Conservation (phyloP, 257 asterid species). For the Apocynum venetum region DNA sequence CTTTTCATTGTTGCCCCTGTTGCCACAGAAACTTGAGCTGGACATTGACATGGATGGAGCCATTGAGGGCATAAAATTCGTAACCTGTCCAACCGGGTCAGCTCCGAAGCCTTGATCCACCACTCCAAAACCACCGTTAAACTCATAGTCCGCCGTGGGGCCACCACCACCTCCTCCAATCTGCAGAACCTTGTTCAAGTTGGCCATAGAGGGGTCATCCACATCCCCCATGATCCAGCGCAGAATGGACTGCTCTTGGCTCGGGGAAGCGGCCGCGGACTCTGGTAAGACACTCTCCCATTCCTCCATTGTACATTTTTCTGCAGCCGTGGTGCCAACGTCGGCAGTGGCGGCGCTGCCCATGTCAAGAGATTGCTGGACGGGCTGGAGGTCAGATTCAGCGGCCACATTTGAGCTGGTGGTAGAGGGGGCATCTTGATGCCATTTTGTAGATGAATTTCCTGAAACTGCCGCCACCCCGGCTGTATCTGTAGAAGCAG, state of each 20-base stretch:
- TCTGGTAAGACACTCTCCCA: slow-evolving; percentile 90
- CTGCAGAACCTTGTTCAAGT: slow-evolving; percentile 53
- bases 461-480: slow-evolving; percentile 85
- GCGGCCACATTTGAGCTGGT: slow-evolving; percentile 70
- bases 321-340: slow-evolving; percentile 34
- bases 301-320: slow-evolving; percentile 65
- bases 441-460: slow-evolving; percentile 74
- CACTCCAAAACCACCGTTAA: slow-evolving; percentile 47
- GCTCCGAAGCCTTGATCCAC: slow-evolving; percentile 70
- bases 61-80: slow-evolving; percentile 33
- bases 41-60: slow-evolving; percentile 26
- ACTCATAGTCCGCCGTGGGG: slow-evolving; percentile 48
- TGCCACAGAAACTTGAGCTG: slow-evolving; percentile 28
- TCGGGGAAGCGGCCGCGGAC: slow-evolving; percentile 56
- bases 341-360: slow-evolving; percentile 23
- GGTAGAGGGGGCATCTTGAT: slow-evolving; percentile 66
- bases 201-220: slow-evolving; percentile 72
- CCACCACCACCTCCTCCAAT: slow-evolving; percentile 38
- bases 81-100: slow-evolving; percentile 32
- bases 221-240: slow-evolving; percentile 94
- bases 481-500: slow-evolving; percentile 59
- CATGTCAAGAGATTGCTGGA: slow-evolving; percentile 58
- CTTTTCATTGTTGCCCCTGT: slow-evolving; percentile 40
- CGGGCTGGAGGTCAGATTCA: slow-evolving; percentile 53
- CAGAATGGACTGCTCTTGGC: slow-evolving; percentile 67